These are phyloP conservation scores for Monilinia vaccinii-corymbosi DNA, from an alignment of 2,329 filamentous ascomycete genomes.

Conservation along the genomic window DNA sequence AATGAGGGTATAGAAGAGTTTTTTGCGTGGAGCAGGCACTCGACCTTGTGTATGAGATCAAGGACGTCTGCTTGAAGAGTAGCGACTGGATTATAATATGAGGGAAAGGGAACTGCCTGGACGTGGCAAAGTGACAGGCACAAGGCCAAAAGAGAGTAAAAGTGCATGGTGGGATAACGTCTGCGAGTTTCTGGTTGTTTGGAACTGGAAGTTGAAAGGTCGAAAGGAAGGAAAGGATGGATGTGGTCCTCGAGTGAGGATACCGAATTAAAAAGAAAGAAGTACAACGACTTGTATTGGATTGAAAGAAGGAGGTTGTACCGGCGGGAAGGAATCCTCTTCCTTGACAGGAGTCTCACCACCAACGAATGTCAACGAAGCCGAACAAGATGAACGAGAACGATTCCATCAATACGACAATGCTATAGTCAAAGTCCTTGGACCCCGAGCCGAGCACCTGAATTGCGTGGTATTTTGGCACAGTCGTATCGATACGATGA, in stretches of 20 bases:
- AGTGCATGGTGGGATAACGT: neutral
- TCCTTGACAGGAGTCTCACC: neutral
- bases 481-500: neutral
- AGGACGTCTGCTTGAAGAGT: neutral
- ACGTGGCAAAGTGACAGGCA: neutral
- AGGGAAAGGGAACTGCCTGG: neutral
- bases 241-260: neutral
- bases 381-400: neutral
- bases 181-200: neutral
- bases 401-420: neutral
- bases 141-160: slow-evolving; percentile 4
- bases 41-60: neutral
- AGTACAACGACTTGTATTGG: neutral
- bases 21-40: neutral
- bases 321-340: neutral
- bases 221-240: neutral
- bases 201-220: neutral
- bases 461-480: neutral
- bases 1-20: neutral
- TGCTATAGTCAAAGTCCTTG: neutral
- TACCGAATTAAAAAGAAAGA: neutral
- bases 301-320: neutral
- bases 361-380: neutral
- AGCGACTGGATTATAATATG: neutral
- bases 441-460: neutral